Base-by-base conservation (phyloP, 2,329 filamentous ascomycete species). In the Penicillium sp. region DNA sequence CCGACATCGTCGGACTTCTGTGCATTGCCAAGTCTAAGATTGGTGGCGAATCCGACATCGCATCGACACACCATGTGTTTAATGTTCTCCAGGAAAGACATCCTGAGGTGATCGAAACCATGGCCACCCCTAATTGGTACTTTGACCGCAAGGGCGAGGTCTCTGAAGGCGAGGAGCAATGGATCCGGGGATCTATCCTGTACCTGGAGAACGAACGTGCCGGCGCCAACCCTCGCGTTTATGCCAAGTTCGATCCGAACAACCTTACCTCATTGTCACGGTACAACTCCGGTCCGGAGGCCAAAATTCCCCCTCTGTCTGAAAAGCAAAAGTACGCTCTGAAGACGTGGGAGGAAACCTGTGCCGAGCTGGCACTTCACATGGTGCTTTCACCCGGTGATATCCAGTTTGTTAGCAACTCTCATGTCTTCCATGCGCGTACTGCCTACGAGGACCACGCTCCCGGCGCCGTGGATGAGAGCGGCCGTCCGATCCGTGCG, bases 91-190 rank as follows among this genome's bases (percentile, higher is more conserved):
- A 92, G 70, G 77, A 76, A 46, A 85, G 92, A 70, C 81, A 90
- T 43, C 90, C 91, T 0, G 90, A 93, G 67, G 88, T 95, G 1
- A 88, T 89, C 1, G 84, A 89, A 71, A 80, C 86, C 5, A 78
- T 95, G 53, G 87, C 88, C 1, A 77, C 87, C 71, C 91, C 91
- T 0, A 84, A 91, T 61, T 96, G 91, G 91, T 93, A 95, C 77
- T 93, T 95, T 73, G 91, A 95, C 76, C 87, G 91, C 57, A 96
- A 96, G 77, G 91, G 91, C 10, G 91, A 95, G 78, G 84, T 84
- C 1, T 89, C 86, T 13, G 77, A 81, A n/a, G 90, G 90, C 16
- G 83, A 62, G 73, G 85, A 92, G 59, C 84, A 85, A 57, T 93
- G 86, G 77, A 89, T 91, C 65, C 80, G 82, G 43, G 85, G 87